These are phyloP conservation scores for Nicotiana knightiana DNA, from an alignment of 257 asterid species.

Conservation along the genomic window DNA sequence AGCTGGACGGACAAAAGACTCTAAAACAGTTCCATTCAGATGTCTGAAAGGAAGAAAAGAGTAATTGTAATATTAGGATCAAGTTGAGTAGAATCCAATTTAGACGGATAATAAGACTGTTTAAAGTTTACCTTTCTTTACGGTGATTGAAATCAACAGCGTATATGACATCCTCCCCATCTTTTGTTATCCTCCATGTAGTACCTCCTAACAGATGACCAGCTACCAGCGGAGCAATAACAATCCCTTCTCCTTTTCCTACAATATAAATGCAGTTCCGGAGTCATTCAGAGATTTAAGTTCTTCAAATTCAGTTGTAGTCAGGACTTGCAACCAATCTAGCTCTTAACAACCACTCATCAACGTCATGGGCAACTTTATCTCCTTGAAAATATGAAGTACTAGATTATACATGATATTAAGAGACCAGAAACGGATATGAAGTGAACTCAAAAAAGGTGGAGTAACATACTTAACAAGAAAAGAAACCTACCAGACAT, in stretches of 20 bases:
- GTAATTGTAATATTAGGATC: constrained; percentile 7
- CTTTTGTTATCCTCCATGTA: constrained; percentile 90
- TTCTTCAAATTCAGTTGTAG: neutral
- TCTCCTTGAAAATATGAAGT: neutral
- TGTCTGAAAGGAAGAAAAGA: constrained; percentile 54
- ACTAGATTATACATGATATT: neutral
- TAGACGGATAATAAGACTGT: neutral
- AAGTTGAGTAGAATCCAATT: constrained; percentile 1
- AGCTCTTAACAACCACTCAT: neutral
- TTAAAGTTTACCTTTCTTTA: constrained; percentile 64
- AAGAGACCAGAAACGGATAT: neutral
- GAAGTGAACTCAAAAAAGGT: constrained; percentile 3
- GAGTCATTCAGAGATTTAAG: neutral
- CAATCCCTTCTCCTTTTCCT: constrained; percentile 99
- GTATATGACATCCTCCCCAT: constrained; percentile 98
- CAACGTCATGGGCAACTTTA: neutral
- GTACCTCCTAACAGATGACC: constrained; percentile 98
- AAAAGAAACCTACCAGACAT: constrained; percentile 61
- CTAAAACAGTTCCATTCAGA: constrained; percentile 91
- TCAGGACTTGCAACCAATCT: neutral
- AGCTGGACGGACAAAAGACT: constrained; percentile 97
- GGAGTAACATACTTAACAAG: constrained; percentile 5
- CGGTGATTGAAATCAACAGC: constrained; percentile 99
- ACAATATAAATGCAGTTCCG: neutral
- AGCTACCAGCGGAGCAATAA: constrained; percentile 96